phyloP scores from a whole-genome alignment of 371 early-diverging fungal species.

The Blyttiomyces sp. region DNA sequence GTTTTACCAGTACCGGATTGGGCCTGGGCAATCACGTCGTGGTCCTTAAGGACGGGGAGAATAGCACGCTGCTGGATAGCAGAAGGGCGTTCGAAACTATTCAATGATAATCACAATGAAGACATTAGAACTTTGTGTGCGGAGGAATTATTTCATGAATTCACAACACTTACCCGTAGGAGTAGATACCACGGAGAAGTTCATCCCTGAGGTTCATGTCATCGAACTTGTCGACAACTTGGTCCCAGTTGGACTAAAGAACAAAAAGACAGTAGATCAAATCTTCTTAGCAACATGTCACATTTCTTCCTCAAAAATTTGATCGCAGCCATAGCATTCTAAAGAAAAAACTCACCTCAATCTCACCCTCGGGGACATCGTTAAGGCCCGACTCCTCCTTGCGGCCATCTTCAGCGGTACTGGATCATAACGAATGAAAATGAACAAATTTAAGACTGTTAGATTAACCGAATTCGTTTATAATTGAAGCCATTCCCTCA shows the following conservation, averaged over 20 bases:
- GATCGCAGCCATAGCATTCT: neutral
- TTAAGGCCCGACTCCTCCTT: too few relatives aligned
- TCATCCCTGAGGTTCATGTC: slow-evolving; percentile 90
- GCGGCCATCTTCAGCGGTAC: too few relatives aligned
- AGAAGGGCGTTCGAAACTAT: slow-evolving; percentile 84
- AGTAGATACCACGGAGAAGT: slow-evolving; percentile 95
- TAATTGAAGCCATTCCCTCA: too few relatives aligned
- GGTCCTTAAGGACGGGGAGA: slow-evolving; percentile 84
- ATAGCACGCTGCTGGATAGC: slow-evolving; percentile 99
- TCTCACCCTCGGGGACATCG: slow-evolving; percentile 27
- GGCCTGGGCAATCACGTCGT: slow-evolving; percentile 98
- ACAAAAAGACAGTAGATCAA: neutral
- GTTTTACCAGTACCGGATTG: slow-evolving; percentile 99
- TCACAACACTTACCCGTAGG: slow-evolving; percentile 68
- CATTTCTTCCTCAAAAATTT: too few relatives aligned
- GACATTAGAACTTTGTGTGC: too few relatives aligned
- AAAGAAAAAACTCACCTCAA: slow-evolving; percentile 4
- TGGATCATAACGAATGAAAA: too few relatives aligned
- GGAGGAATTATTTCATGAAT: too few relatives aligned
- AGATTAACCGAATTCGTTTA: too few relatives aligned
- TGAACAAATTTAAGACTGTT: too few relatives aligned
- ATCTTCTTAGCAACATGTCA: too few relatives aligned
- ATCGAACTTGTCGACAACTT: slow-evolving; percentile 87
- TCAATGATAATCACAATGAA: too few relatives aligned
- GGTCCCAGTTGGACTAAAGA: slow-evolving; percentile 35